Conservation (phyloP, 2,329 filamentous ascomycete species). For the Stagonosporopsis rhizophila region DNA sequence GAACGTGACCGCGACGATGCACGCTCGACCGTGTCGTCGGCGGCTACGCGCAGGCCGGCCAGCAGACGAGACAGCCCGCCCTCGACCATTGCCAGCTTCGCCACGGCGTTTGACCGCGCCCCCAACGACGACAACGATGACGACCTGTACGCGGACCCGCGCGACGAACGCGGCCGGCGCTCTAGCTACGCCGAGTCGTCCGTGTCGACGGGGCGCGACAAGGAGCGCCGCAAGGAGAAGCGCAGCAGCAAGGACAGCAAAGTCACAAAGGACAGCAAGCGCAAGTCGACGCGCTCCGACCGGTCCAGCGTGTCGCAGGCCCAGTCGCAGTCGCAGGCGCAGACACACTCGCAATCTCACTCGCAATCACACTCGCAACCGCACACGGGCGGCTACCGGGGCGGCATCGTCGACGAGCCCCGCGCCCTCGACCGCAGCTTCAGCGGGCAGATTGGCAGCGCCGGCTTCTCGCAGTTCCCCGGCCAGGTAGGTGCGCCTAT, state of each 20-base stretch:
- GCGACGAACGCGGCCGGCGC: conserved; percentile 35
- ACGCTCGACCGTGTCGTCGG: conserved; percentile 47
- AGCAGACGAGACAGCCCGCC: conserved; percentile 38
- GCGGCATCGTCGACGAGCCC: conserved; percentile 43
- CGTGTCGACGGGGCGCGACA: conserved; percentile 37
- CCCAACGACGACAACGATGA: conserved; percentile 42
- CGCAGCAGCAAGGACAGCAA: conserved; percentile 28
- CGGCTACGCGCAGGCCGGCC: conserved; percentile 44
- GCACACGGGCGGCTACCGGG: conserved; percentile 39
- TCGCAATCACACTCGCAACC: not conserved
- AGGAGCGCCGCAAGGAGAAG: conserved; percentile 33
- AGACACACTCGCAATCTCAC: too few species aligned
- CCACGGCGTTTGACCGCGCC: conserved; percentile 46
- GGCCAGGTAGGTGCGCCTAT: conserved; percentile 43
- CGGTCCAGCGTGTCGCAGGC: conserved; percentile 16
- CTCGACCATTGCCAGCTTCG: conserved; percentile 49
- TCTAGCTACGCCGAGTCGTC: conserved; percentile 43
- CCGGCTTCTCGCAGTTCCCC: conserved; percentile 46
- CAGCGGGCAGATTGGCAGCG: conserved; percentile 39
- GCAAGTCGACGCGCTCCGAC: conserved; percentile 41
- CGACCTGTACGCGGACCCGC: conserved; percentile 43
- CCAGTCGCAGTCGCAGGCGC: conserved; percentile 11
- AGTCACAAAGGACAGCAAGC: conserved; percentile 40
- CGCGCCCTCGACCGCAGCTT: conserved; percentile 32
- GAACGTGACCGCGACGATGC: conserved; percentile 30